Conservation (phyloP, 2,329 filamentous ascomycete genomes). For the Achaetomium macrosporum region DNA sequence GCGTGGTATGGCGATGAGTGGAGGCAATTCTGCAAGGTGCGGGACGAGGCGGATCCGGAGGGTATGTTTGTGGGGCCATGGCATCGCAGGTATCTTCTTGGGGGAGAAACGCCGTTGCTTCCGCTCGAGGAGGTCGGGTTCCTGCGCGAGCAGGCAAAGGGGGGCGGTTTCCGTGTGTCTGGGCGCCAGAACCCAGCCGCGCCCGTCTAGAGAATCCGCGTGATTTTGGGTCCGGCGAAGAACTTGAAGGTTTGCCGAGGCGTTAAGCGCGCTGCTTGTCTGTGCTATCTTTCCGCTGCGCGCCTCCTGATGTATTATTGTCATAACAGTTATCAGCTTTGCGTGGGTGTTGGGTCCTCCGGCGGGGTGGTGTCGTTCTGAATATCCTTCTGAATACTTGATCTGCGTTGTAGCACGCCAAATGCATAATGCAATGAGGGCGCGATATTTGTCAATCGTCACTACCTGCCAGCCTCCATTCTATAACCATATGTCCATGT, state of each 20-base stretch:
- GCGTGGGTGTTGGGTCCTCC: too few species aligned
- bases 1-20: constrained; percentile 58
- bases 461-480: too few species aligned
- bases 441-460: too few species aligned
- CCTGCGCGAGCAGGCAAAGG: constrained; percentile 12
- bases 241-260: neutral
- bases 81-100: constrained; percentile 66
- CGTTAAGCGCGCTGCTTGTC: too few species aligned
- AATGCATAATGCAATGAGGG: too few species aligned
- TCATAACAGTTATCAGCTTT: too few species aligned
- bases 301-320: too few species aligned
- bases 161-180: constrained; percentile 19
- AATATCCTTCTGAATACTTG: too few species aligned
- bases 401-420: too few species aligned
- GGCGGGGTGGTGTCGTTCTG: too few species aligned
- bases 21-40: constrained; percentile 54
- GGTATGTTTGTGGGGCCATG: constrained; percentile 84
- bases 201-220: constrained; percentile 13
- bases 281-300: too few species aligned
- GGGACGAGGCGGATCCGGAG: constrained; percentile 62
- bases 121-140: constrained; percentile 28
- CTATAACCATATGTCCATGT: neutral
- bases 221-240: constrained; percentile 3
- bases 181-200: constrained; percentile 18
- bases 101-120: constrained; percentile 17